Percentiles rank a stretch among this genome's conserved stretches.
phyloP scores from a whole-genome alignment of 768 basidiomycete species.

The Russula emetica region DNA sequence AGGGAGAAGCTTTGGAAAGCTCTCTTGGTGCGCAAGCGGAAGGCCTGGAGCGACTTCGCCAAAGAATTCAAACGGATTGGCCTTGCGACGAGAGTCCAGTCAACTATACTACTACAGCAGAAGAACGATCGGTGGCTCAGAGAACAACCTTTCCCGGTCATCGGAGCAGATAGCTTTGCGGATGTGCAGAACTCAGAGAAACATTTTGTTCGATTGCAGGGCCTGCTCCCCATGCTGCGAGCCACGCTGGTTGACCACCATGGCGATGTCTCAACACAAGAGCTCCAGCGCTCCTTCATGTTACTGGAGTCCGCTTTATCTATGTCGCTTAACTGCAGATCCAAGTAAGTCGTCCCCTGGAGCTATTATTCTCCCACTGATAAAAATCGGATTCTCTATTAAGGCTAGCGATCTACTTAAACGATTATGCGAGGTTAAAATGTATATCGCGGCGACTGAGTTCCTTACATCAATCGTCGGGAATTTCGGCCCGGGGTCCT shows the following conservation, averaged over 20 bases:
- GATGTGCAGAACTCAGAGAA: constrained; percentile 46
- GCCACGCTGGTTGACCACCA: constrained; percentile 65
- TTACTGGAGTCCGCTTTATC: constrained; percentile 76
- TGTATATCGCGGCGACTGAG: constrained; percentile 4
- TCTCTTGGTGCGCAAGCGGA: constrained; percentile 75
- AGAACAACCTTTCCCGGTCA: constrained; percentile 47
- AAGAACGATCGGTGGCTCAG: constrained; percentile 57
- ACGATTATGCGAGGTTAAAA: constrained; percentile 10
- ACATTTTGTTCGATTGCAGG: constrained; percentile 62
- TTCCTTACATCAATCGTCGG: constrained; percentile 27
- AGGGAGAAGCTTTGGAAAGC: constrained; percentile 65
- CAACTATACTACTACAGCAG: constrained; percentile 59
- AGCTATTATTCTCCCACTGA: constrained; percentile 15
- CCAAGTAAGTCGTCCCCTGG: constrained; percentile 48
- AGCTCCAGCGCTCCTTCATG: constrained; percentile 73
- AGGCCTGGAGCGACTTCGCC: constrained; percentile 85
- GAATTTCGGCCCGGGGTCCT: constrained; percentile 10
- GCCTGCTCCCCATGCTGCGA: constrained; percentile 62
- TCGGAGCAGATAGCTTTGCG: constrained; percentile 29
- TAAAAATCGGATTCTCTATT: not conserved
- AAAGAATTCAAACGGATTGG: constrained; percentile 84
- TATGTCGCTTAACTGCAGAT: constrained; percentile 57
- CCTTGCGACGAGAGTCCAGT: constrained; percentile 64
- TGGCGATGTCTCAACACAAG: constrained; percentile 77
- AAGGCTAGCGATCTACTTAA: constrained; percentile 17